Conservation (phyloP, 1,284 basidiomycete genomes). For the Lignosus rhinocerotis region DNA sequence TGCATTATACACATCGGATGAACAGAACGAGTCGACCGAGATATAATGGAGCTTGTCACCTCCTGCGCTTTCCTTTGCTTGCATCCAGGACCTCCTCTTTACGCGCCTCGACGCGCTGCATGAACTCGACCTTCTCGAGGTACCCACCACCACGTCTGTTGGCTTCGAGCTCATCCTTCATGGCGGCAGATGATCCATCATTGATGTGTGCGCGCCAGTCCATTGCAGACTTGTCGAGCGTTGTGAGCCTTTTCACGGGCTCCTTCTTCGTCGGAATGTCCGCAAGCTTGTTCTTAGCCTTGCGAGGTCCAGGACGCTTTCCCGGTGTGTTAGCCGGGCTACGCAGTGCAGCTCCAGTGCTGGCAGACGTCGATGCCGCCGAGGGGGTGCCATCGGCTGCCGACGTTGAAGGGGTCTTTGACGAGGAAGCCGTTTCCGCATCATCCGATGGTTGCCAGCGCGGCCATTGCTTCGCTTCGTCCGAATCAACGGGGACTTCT, state of each 20-base stretch:
- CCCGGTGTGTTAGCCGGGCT: slow-evolving; percentile 24
- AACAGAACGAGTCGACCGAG: neutral
- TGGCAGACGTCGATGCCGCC: slow-evolving; percentile 9
- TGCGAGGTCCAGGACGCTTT: slow-evolving; percentile 63
- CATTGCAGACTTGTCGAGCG: slow-evolving; percentile 80
- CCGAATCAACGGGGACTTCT: slow-evolving; percentile 68
- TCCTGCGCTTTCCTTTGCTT: slow-evolving; percentile 58
- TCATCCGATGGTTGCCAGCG: slow-evolving; percentile 42
- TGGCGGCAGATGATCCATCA: slow-evolving; percentile 36
- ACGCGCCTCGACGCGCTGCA: slow-evolving; percentile 70
- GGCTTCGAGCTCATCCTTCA: slow-evolving; percentile 71
- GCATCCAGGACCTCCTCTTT: slow-evolving; percentile 65
- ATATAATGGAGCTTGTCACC: slow-evolving; percentile 20
- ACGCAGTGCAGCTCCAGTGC: slow-evolving; percentile 20
- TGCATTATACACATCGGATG: neutral
- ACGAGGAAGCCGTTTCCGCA: slow-evolving; percentile 9
- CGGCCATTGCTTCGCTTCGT: slow-evolving; percentile 76
- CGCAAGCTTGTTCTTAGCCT: slow-evolving; percentile 55
- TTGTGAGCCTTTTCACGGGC: slow-evolving; percentile 75
- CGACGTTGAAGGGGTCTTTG: slow-evolving; percentile 8
- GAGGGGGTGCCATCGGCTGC: slow-evolving; percentile 6
- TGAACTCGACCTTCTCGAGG: slow-evolving; percentile 79
- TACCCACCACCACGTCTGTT: slow-evolving; percentile 75
- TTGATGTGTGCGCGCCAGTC: slow-evolving; percentile 77
- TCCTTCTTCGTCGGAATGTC: slow-evolving; percentile 42